Base-by-base conservation (phyloP, 805 yeast species). In the Monosporozyma siamensis region DNA sequence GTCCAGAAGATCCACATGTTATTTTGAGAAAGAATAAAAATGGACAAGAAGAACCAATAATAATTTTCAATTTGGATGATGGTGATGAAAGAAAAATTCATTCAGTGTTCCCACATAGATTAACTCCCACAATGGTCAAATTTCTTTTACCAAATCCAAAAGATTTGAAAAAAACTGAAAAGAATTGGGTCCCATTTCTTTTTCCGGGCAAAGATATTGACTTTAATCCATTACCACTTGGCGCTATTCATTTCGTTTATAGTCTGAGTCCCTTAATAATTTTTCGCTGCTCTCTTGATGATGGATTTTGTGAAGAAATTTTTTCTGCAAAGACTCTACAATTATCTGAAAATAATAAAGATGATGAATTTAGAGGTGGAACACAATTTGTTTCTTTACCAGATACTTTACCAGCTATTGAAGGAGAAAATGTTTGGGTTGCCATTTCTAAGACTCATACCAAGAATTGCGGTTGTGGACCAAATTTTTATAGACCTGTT, bases 281-380 rank as follows among this genome's bases (percentile, higher is more conserved):
- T 20, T 39, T 54, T 12, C 48, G 48, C 39, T 54, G 58, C 38
- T 50, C 53, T 0, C 42, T 54, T 32, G 41, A 46, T 42, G 51
- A 49, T 38, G 58, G 56, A 24, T 14, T 25, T n/a, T 52, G 55
- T 44, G 34, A 40, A 5, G 34, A 40, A n/a, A 45, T 45, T 8
- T 52, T 52, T 39, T 47, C 47, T 27, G 48, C 39, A 4, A 40
- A 42, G 2, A 44, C 47, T 4, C 17, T 49, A 30, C 39, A 37
- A 20, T 27, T 46, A 18, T 41, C 41, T 11, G 44, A 37, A 11
- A 41, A 45, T 36, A 39, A 39, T 24, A 48, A 42, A 30, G 23
- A 18, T 12, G 44, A 37, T 15, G 49, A 45, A 10, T 38, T 48
- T 39, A 45, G 56, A 41, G 53, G 53, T 32, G 53, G 49, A n/a